These are phyloP conservation scores for Kodamaea ohmeri DNA, from an alignment of 1,139 yeast species.

Conservation along the genomic window DNA sequence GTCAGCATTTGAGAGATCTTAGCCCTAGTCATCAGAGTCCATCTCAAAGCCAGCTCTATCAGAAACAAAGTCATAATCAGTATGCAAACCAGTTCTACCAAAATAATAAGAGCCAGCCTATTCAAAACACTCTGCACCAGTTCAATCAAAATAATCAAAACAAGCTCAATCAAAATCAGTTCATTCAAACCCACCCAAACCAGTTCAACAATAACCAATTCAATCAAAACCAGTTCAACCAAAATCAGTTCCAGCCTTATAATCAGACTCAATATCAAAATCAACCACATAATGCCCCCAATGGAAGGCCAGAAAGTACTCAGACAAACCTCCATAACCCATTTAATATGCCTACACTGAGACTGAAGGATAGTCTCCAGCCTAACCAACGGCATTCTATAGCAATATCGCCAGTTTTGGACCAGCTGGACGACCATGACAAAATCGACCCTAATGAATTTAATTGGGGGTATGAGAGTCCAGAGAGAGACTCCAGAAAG, in stretches of 20 bases:
- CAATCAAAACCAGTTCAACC: constrained; percentile 9
- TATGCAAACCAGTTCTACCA: no score
- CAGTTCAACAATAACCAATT: background rate
- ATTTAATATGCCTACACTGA: background rate
- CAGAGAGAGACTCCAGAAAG: background rate
- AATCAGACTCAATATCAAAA: constrained; percentile 8
- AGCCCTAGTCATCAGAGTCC: no score
- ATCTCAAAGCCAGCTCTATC: no score
- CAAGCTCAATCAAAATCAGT: no score
- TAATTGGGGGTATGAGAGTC: constrained; percentile 2
- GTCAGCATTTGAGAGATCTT: no score
- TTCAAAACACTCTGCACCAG: background rate
- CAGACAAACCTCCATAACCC: no score
- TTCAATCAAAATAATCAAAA: no score
- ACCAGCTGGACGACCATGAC: constrained; percentile 4
- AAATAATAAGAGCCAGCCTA: background rate
- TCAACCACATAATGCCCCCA: constrained; percentile 3
- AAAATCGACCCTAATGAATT: background rate
- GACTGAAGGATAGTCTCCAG: constrained; percentile 6
- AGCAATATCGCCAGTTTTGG: constrained; percentile 12
- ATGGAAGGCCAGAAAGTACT: no score
- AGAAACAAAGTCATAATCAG: no score
- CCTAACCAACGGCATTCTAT: constrained; percentile 13
- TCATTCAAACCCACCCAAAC: no score
- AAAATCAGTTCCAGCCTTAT: constrained; percentile 3